These are phyloP conservation scores for Xylaria palmicola DNA, from an alignment of 495 filamentous ascomycete species.

Conservation along the genomic window DNA sequence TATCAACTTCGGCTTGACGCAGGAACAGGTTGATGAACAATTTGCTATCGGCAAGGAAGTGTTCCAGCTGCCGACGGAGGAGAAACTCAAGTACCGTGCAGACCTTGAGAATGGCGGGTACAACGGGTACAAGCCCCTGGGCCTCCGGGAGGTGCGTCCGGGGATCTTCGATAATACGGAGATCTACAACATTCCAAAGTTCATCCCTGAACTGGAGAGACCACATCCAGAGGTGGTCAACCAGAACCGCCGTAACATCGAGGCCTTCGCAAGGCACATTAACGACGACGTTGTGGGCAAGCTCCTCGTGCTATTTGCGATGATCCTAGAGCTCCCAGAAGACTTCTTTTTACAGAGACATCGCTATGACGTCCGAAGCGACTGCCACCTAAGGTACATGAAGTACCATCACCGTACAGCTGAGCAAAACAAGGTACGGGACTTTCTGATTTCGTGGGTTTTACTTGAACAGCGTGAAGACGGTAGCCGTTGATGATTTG, in stretches of 20 bases:
- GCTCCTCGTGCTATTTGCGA: slow-evolving; percentile 50
- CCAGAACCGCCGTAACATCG: slow-evolving; percentile 40
- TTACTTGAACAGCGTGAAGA: background rate
- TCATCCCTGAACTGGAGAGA: slow-evolving; percentile 40
- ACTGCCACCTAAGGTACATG: slow-evolving; percentile 56
- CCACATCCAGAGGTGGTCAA: slow-evolving; percentile 33
- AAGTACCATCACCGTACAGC: slow-evolving; percentile 46
- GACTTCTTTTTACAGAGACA: slow-evolving; percentile 50
- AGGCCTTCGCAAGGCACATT: slow-evolving; percentile 47
- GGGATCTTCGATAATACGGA: slow-evolving; percentile 50
- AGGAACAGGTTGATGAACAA: slow-evolving; percentile 60
- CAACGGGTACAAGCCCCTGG: slow-evolving; percentile 34
- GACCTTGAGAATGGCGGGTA: slow-evolving; percentile 34
- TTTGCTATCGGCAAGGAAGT: slow-evolving; percentile 59
- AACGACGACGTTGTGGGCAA: slow-evolving; percentile 46
- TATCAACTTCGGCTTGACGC: slow-evolving; percentile 56
- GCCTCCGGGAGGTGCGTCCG: slow-evolving; percentile 34
- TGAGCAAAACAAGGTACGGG: slow-evolving; percentile 39
- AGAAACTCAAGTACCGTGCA: slow-evolving; percentile 35
- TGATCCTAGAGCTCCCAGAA: slow-evolving; percentile 53
- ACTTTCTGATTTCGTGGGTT: background rate
- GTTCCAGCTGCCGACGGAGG: slow-evolving; percentile 54
- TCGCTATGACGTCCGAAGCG: slow-evolving; percentile 47
- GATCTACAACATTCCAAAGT: slow-evolving; percentile 53
- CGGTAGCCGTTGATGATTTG: background rate